These are phyloP conservation scores for Pleodorina starrii DNA, from an alignment of 139 green algal genomes.

Conservation along the genomic window DNA sequence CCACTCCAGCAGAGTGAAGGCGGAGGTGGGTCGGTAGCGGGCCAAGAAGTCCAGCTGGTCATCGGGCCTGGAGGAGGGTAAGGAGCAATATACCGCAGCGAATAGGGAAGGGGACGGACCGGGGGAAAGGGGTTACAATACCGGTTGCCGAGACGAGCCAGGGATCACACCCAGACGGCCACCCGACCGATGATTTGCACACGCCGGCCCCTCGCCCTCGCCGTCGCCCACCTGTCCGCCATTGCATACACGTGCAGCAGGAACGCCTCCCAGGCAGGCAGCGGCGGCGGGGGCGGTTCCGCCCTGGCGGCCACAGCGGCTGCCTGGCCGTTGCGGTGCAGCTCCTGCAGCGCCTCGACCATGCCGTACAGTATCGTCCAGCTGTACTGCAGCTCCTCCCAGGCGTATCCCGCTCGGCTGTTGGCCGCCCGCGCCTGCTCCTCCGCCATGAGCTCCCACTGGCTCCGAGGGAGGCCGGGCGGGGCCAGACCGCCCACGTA, in stretches of 20 bases:
- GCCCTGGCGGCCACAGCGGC: background rate
- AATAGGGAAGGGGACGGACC: background rate
- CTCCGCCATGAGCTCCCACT: slow-evolving; percentile 61
- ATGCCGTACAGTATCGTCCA: slow-evolving; percentile 66
- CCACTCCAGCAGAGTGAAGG: slow-evolving; percentile 45
- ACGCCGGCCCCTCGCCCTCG: too few species aligned
- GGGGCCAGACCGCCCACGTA: slow-evolving; percentile 58
- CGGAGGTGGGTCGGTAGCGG: slow-evolving; percentile 53
- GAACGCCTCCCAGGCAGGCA: slow-evolving; percentile 52
- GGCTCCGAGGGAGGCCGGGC: background rate
- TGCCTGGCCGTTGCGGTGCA: background rate
- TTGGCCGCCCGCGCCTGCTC: slow-evolving; percentile 31
- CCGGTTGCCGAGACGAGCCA: too few species aligned
- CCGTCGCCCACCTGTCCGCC: slow-evolving; percentile 38
- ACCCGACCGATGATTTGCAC: too few species aligned
- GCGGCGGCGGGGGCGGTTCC: background rate
- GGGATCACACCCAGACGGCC: too few species aligned
- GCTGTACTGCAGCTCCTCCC: slow-evolving; percentile 70
- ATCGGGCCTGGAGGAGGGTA: slow-evolving; percentile 52
- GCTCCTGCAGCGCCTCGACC: background rate
- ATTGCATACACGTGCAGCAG: slow-evolving; percentile 51
- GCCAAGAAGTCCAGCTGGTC: slow-evolving; percentile 79
- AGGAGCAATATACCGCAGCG: background rate
- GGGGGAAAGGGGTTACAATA: background rate
- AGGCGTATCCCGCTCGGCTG: slow-evolving; percentile 38